These are phyloP conservation scores for Phytophthora fragariae DNA, from an alignment of 352 stramenopile genomes.

Conservation along the genomic window DNA sequence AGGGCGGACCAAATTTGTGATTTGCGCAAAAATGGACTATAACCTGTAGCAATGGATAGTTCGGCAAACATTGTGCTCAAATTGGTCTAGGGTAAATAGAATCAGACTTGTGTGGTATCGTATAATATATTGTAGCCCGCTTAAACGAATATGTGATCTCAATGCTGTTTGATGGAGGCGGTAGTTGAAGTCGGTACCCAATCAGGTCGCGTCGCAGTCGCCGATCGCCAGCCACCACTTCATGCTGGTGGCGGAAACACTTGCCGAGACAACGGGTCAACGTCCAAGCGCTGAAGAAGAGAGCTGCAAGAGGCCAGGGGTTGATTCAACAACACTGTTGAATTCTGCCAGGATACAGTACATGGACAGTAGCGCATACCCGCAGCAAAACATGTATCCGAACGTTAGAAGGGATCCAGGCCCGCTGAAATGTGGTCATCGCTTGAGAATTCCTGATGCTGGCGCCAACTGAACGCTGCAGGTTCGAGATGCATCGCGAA, in stretches of 20 bases:
- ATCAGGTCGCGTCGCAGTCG: slow-evolving; percentile 6
- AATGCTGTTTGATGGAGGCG: neutral
- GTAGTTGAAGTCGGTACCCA: slow-evolving; percentile 7
- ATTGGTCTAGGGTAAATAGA: too few relatives aligned
- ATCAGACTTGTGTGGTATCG: too few relatives aligned
- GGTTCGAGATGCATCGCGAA: neutral
- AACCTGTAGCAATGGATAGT: neutral
- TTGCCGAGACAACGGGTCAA: slow-evolving; percentile 11
- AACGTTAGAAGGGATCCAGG: neutral
- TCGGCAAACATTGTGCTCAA: neutral
- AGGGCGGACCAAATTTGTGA: slow-evolving; percentile 29
- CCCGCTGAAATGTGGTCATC: neutral
- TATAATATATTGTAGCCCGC: neutral
- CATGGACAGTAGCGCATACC: too few relatives aligned
- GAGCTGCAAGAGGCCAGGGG: neutral
- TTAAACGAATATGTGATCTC: neutral
- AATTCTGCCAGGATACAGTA: too few relatives aligned
- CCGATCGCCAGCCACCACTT: neutral
- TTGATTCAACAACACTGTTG: too few relatives aligned
- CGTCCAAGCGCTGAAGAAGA: neutral
- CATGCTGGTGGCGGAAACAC: neutral
- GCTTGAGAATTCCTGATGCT: neutral
- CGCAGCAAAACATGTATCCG: neutral
- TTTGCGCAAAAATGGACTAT: slow-evolving; percentile 29
- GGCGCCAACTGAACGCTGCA: neutral